Conservation (phyloP, 345 rosid genomes). For the Hypericum perforatum region DNA sequence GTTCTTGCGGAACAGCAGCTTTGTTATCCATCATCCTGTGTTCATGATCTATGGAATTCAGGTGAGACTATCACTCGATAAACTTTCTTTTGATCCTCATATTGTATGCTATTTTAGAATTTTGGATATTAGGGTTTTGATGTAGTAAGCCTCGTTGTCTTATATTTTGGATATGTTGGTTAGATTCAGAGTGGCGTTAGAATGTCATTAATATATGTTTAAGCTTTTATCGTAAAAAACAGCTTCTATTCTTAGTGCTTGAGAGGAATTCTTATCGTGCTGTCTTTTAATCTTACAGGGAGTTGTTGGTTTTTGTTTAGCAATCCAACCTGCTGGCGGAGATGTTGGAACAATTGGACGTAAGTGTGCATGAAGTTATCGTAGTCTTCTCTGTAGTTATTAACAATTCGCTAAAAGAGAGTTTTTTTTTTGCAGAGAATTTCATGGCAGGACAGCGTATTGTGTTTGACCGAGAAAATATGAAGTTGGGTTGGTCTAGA, state of each 20-base stretch:
- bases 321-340: conserved; percentile 49
- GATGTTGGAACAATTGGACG: conserved; percentile 68
- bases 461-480: conserved; percentile 74
- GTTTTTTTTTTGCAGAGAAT: conserved; percentile 51
- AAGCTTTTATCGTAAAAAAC: too few species aligned
- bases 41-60: conserved; percentile 44
- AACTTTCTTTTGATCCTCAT: too few species aligned
- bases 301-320: conserved; percentile 49
- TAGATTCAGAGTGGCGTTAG: too few species aligned
- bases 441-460: conserved; percentile 66
- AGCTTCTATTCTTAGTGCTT: not conserved
- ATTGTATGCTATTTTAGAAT: too few species aligned
- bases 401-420: not conserved
- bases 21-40: conserved; percentile 61
- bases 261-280: conserved; percentile 4
- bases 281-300: conserved; percentile 32
- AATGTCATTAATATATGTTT: too few species aligned
- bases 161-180: too few species aligned
- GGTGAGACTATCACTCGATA: conserved; percentile 27
- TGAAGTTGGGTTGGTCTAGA: conserved; percentile 76
- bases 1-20: conserved; percentile 62
- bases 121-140: too few species aligned
- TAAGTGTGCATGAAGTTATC: conserved; percentile 21
- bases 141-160: too few species aligned
- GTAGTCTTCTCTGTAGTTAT: not conserved